These are phyloP conservation scores for Ceratocystis smalleyi DNA, from an alignment of 2,329 filamentous ascomycete species.

Conservation along the genomic window DNA sequence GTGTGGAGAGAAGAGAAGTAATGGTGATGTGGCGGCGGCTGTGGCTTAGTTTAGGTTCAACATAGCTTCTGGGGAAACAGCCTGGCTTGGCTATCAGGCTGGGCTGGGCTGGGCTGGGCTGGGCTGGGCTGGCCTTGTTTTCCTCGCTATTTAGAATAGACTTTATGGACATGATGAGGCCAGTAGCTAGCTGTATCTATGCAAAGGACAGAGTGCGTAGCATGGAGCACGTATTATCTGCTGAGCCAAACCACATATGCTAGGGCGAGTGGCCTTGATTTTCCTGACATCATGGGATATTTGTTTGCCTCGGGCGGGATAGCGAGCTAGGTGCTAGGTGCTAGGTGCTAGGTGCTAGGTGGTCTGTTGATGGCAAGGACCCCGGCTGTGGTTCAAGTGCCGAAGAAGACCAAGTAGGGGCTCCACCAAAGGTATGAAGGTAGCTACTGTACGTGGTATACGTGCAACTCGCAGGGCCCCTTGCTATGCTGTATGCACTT, in stretches of 20 bases:
- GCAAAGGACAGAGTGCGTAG: neutral
- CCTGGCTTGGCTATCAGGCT: too few species aligned
- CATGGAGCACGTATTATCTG: too few species aligned
- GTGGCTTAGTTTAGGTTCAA: neutral
- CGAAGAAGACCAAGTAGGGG: neutral
- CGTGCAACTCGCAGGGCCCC: too few species aligned
- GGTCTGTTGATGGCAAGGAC: neutral
- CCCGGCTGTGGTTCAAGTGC: neutral
- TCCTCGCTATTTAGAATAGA: neutral
- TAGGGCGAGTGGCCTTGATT: too few species aligned
- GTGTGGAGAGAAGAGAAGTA: neutral
- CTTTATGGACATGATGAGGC: neutral
- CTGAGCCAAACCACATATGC: too few species aligned
- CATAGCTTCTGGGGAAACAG: too few species aligned
- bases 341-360: too few species aligned
- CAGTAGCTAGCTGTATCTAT: neutral
- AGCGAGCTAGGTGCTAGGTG: neutral
- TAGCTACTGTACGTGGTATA: neutral
- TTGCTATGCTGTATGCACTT: neutral
- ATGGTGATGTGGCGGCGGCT: neutral
- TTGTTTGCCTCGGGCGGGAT: too few species aligned
- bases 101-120: too few species aligned
- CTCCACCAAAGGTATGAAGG: neutral
- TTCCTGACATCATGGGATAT: too few species aligned
- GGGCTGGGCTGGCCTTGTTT: neutral